Percentiles rank a stretch among this genome's conserved stretches.
Evolutionary conservation across 2,329 filamentous ascomycete species (phyloP).

Genomic region (Neospermospora avenae): DNA sequence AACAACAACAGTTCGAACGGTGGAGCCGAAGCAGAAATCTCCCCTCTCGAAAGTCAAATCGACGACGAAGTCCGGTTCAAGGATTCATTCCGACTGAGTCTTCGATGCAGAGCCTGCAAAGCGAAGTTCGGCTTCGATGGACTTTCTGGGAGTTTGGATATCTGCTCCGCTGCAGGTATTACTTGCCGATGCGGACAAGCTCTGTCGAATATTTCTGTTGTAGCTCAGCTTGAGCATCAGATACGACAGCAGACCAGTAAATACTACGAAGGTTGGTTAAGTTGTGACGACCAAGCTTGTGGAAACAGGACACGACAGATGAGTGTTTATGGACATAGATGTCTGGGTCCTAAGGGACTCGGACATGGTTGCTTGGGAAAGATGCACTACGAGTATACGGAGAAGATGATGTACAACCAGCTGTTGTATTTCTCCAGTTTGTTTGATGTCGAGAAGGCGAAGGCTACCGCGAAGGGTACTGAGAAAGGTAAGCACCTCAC

Average conservation of each 20-base stretch:
- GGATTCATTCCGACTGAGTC: conserved; percentile 69
- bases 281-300: conserved; percentile 87
- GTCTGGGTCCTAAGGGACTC: conserved; percentile 81
- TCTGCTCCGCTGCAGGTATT: conserved; percentile 71
- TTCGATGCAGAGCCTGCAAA: conserved; percentile 82
- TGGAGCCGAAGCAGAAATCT: conserved; percentile 66
- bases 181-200: conserved; percentile 68
- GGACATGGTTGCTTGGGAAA: conserved; percentile 79
- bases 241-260: conserved; percentile 73
- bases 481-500: conserved; percentile 38
- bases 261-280: conserved; percentile 91
- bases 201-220: conserved; percentile 67
- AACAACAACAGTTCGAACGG: conserved; percentile 52
- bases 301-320: conserved; percentile 86
- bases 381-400: conserved; percentile 84
- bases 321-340: conserved; percentile 86
- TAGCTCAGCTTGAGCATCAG: conserved; percentile 83
- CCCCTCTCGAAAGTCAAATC: conserved; percentile 90
- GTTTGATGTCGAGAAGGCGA: conserved; percentile 87
- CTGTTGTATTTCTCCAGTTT: conserved; percentile 80
- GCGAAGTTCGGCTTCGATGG: conserved; percentile 72
- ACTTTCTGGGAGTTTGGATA: conserved; percentile 53
- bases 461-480: conserved; percentile 46
- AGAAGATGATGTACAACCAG: conserved; percentile 94
- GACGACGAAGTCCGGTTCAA: conserved; percentile 88